Conservation (phyloP, 352 stramenopile genomes). For the Phytophthora fragariae region DNA sequence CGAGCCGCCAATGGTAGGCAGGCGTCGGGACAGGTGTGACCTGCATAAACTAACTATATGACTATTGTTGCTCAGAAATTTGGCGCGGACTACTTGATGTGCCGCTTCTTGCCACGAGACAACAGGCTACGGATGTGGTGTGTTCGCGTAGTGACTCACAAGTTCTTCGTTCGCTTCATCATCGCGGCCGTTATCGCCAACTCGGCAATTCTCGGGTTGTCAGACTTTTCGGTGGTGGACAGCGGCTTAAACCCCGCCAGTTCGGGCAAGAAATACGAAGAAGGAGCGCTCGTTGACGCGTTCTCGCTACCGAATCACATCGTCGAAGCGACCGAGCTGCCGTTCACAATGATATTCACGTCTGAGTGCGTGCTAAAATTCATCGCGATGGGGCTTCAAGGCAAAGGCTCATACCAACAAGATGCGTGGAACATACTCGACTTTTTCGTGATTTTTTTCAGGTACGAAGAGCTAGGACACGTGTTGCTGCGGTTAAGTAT, state of each 20-base stretch:
- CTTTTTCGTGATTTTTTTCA: conserved; percentile 92
- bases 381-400: conserved; percentile 81
- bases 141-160: conserved; percentile 57
- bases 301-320: conserved; percentile 66
- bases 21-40: not conserved
- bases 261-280: conserved; percentile 42
- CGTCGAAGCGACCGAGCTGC: conserved; percentile 72
- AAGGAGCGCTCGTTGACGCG: conserved; percentile 46
- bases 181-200: conserved; percentile 88
- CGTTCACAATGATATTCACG: conserved; percentile 92
- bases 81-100: conserved; percentile 61
- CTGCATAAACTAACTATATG: not conserved
- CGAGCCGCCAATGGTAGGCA: conserved; percentile 23
- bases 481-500: not conserved
- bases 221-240: conserved; percentile 85
- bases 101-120: conserved; percentile 49
- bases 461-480: conserved; percentile 37
- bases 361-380: conserved; percentile 93
- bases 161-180: conserved; percentile 88
- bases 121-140: conserved; percentile 59
- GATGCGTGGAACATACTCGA: conserved; percentile 94
- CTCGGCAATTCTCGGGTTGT: conserved; percentile 87
- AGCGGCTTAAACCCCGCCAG: conserved; percentile 68
- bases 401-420: conserved; percentile 73
- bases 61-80: conserved; percentile 33